phyloP scores from a whole-genome alignment of 371 early-diverging fungal species.

The Lichtheimia hyalospora region DNA sequence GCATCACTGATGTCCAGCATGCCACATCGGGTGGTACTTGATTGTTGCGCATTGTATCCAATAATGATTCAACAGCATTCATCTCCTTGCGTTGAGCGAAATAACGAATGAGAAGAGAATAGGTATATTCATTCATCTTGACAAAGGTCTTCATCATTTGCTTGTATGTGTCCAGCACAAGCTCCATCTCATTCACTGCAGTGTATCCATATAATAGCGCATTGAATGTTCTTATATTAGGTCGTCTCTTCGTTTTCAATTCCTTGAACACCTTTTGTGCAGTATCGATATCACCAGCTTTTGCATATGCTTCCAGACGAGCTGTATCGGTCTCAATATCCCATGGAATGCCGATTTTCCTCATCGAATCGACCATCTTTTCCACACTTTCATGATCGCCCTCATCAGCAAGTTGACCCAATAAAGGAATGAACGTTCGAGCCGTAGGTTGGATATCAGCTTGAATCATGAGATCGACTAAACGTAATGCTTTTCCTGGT shows the following conservation, averaged over 20 bases:
- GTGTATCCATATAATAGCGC: slow-evolving; percentile 34
- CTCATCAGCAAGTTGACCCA: slow-evolving; percentile 29
- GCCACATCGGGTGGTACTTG: slow-evolving; percentile 23
- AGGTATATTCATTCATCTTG: slow-evolving; percentile 30
- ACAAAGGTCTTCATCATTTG: slow-evolving; percentile 29
- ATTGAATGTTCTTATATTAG: slow-evolving; percentile 32
- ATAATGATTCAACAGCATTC: slow-evolving; percentile 32
- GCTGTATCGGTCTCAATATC: slow-evolving; percentile 26
- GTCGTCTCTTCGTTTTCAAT: slow-evolving; percentile 18
- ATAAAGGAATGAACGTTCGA: slow-evolving; percentile 26
- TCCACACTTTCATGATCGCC: slow-evolving; percentile 25
- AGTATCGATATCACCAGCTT: slow-evolving; percentile 35
- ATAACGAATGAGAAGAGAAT: slow-evolving; percentile 37
- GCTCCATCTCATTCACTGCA: slow-evolving; percentile 39
- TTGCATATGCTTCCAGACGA: slow-evolving; percentile 46
- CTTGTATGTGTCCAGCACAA: slow-evolving; percentile 36
- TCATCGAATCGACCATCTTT: slow-evolving; percentile 27
- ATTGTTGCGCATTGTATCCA: slow-evolving; percentile 34
- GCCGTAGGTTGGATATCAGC: slow-evolving; percentile 13
- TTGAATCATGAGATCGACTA: slow-evolving; percentile 29
- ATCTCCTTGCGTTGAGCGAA: slow-evolving; percentile 36
- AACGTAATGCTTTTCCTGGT: slow-evolving; percentile 19
- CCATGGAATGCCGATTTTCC: slow-evolving; percentile 20
- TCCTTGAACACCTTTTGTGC: slow-evolving; percentile 34
- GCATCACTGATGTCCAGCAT: slow-evolving; percentile 40